phyloP scores from a whole-genome alignment of 129 eudicot genomes.

The Chrysanthemum lavandulifolium region DNA sequence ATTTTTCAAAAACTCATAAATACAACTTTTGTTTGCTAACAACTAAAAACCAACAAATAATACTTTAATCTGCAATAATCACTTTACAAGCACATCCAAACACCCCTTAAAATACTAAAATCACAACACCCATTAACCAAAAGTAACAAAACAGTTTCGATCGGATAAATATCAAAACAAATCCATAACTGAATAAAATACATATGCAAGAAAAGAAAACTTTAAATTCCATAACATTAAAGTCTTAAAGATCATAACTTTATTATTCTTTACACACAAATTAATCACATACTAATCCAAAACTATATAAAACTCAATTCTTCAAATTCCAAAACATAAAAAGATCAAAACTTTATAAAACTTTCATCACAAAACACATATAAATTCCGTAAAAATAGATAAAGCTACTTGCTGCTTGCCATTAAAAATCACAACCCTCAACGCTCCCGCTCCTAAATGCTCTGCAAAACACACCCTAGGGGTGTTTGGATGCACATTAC shows the following conservation, averaged over 20 bases:
- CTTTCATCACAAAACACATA: no score
- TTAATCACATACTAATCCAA: background rate
- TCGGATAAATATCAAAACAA: background rate
- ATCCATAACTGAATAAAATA: background rate
- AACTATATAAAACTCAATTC: no score
- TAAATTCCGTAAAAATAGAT: no score
- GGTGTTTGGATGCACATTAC: background rate
- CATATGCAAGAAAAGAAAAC: background rate
- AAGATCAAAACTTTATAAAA: no score
- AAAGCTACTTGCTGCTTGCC: no score
- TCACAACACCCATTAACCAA: conserved; percentile 2
- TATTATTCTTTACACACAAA: background rate
- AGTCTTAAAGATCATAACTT: background rate
- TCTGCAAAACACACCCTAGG: background rate
- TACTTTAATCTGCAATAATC: background rate
- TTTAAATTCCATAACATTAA: background rate
- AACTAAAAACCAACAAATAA: background rate
- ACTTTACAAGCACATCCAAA: background rate
- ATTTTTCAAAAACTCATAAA: background rate
- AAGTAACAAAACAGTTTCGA: background rate
- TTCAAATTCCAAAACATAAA: no score
- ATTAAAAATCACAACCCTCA: no score
- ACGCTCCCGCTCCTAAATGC: no score
- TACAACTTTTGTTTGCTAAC: background rate
- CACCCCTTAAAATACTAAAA: conserved; percentile 3